These are phyloP conservation scores for Larix sibirica DNA, from an alignment of 83 land plant species.

Conservation along the genomic window DNA sequence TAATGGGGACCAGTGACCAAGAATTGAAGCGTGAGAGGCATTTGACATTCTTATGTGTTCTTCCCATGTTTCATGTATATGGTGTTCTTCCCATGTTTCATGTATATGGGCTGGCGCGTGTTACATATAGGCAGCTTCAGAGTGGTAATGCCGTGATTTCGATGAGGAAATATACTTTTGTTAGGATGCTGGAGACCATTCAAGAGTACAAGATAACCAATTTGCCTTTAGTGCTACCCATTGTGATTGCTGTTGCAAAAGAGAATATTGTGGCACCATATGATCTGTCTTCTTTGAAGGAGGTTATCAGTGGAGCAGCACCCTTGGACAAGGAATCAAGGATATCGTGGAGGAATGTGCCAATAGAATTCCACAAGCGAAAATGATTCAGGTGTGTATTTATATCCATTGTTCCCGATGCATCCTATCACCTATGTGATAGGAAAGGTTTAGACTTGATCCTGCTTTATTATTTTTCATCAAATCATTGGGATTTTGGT, in stretches of 20 bases:
- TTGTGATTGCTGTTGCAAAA: constrained; percentile 68
- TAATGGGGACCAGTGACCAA: constrained; percentile 24
- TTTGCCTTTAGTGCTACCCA: constrained; percentile 69
- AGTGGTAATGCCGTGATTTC: constrained; percentile 48
- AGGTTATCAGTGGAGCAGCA: constrained; percentile 70
- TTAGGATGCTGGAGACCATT: constrained; percentile 39
- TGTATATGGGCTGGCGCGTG: constrained; percentile 57
- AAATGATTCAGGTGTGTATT: constrained; percentile 53
- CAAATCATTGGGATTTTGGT: no score
- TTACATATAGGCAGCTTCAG: constrained; percentile 33
- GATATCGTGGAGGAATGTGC: constrained; percentile 51
- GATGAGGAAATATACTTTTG: constrained; percentile 58
- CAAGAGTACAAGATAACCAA: constrained; percentile 63
- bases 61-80: constrained; percentile 84
- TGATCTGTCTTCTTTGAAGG: constrained; percentile 58
- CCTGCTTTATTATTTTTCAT: no score
- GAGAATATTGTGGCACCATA: constrained; percentile 36
- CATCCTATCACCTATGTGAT: no score
- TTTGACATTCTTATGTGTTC: constrained; percentile 36
- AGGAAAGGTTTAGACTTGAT: no score
- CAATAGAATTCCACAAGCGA: constrained; percentile 40
- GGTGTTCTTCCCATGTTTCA: constrained; percentile 74
- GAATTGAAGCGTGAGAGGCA: constrained; percentile 21
- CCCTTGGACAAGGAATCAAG: constrained; percentile 68
- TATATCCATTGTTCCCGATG: no score